Evolutionary conservation across 2,329 filamentous ascomycete species (phyloP), one percentile per base, ranked within the genome.

Genomic region (Apiospora pterosperma): DNA sequence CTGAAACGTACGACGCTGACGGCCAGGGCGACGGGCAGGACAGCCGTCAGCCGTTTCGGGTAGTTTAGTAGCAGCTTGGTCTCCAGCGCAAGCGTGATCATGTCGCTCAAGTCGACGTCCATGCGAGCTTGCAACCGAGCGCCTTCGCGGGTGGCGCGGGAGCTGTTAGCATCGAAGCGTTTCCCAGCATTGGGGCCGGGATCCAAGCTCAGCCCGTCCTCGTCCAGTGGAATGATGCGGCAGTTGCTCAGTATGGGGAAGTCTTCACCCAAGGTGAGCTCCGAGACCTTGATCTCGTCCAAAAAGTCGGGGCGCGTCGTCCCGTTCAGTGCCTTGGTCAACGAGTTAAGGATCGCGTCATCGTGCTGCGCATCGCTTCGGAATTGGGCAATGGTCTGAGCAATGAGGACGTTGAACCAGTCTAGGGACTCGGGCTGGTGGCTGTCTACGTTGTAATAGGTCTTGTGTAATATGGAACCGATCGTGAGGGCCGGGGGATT

Each of bases 171-270:
- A 65, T 85, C 82, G 52, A 86, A 82, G n/a, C 79, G 81, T 67
- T 79, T 81, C 19, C 83, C 81, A 31, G 76, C 76, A 64, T 80
- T 64, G 8, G 64, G 69, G 4, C 68, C 68, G 7, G 75, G 75
- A 21, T 81, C 84, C 39, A 90, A 80, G 55, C 80, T 83, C 39
- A 89, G 77, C 1, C 90, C 91, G 76, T 94, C 90, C 70, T 95
- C 92, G 71, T 92, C 90, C 0, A 97, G 92, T 2, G 94, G 93
- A 66, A 97, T 97, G 63, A 99, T 91, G 65, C 96, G 89, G 74
- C 96, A 98, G 77, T 99, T 99, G 81, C 94, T 97, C 77, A 99
- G 97, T 62, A 99, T 99, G 34, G 96, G 96, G 69, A 98, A 99
- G 72, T 99, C 96, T 72, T 99, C 96, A 36, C 96, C 96, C 5